Evolutionary conservation across 1,284 basidiomycete genomes (phyloP), one percentile per base, ranked within the genome.

Genomic region (Lentinula novae-zelandiae): DNA sequence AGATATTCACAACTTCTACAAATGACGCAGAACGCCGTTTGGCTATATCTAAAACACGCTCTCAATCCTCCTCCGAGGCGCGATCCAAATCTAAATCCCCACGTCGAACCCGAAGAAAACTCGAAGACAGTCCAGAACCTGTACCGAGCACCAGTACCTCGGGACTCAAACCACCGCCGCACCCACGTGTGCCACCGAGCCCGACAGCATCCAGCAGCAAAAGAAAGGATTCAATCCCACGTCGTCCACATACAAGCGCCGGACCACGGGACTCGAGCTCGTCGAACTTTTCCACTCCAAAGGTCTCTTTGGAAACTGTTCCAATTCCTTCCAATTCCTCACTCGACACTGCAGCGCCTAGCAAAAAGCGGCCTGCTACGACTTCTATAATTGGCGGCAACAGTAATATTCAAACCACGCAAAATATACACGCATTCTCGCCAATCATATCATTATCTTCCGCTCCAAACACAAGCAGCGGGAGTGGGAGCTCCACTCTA

Each of bases 211-310:
- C 44, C 17, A 46, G 44, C 12, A 46, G 6, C 44, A 33, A 36
- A 31, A 34, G 33, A 15, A 48, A 60, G 8, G 39, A 55, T 39
- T 53, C 53, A 1, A 27, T 58, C 57, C 70, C 75, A 34, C 75
- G 83, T 61, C 72, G 84, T 58, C 88, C 87, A 27, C 86, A 89
- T 68, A 89, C 87, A 36, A 87, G 85, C 63, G 84, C 85, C 8
- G 88, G 87, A 13, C 83, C 83, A 34, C 75, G 84, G 61, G 86
- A 87, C 68, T 34, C 40, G 4, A 56, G 31, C 27, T 55, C 44
- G 22, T 48, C 46, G 27, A 7, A 20, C 33, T 49, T 55, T 36
- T 15, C 53, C 13, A 31, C 39, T 46, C 44, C 52, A 22, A 22
- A 15, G 5, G 27, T n/a, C n/a, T 27, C 59, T 17, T n/a, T 22